These are phyloP conservation scores for Coemansia sp. DNA, from an alignment of 192 early-diverging fungal species.

Conservation along the genomic window DNA sequence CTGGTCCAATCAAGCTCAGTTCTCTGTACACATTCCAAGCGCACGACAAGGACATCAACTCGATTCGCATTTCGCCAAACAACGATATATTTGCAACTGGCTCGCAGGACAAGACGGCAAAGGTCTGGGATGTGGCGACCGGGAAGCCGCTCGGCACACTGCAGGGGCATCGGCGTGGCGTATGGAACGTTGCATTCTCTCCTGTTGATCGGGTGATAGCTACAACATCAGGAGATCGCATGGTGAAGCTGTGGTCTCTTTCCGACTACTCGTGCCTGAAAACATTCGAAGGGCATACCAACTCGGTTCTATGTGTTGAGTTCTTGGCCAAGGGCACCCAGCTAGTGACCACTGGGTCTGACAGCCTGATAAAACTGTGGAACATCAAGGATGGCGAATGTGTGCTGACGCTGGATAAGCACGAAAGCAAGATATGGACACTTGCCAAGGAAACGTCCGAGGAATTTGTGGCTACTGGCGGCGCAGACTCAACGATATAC, in stretches of 20 bases:
- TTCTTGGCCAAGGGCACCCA: slow-evolving; percentile 90
- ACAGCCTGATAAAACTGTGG: slow-evolving; percentile 97
- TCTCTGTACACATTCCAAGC: slow-evolving; percentile 88
- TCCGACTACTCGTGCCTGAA: slow-evolving; percentile 86
- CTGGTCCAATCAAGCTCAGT: slow-evolving; percentile 32
- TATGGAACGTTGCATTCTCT: slow-evolving; percentile 94
- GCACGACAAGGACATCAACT: slow-evolving; percentile 97
- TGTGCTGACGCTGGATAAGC: slow-evolving; percentile 86
- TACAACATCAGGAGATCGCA: slow-evolving; percentile 91
- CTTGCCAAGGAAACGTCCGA: slow-evolving; percentile 71
- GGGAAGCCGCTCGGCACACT: slow-evolving; percentile 77
- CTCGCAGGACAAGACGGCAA: slow-evolving; percentile 93
- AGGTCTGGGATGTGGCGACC: slow-evolving; percentile 84
- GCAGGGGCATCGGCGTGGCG: slow-evolving; percentile 91
- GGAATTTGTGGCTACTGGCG: slow-evolving; percentile 78
- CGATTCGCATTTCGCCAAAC: slow-evolving; percentile 86
- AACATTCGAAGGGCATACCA: slow-evolving; percentile 98
- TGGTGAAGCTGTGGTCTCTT: slow-evolving; percentile 92
- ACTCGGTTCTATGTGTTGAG: slow-evolving; percentile 82
- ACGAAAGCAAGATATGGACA: slow-evolving; percentile 96
- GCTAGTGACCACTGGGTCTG: slow-evolving; percentile 82
- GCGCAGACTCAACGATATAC: slow-evolving; percentile 85
- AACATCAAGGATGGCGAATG: slow-evolving; percentile 90
- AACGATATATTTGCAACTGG: slow-evolving; percentile 91
- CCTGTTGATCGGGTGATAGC: slow-evolving; percentile 93